phyloP scores from a whole-genome alignment of 106 monocot genomes.

The Posidonia australis region DNA sequence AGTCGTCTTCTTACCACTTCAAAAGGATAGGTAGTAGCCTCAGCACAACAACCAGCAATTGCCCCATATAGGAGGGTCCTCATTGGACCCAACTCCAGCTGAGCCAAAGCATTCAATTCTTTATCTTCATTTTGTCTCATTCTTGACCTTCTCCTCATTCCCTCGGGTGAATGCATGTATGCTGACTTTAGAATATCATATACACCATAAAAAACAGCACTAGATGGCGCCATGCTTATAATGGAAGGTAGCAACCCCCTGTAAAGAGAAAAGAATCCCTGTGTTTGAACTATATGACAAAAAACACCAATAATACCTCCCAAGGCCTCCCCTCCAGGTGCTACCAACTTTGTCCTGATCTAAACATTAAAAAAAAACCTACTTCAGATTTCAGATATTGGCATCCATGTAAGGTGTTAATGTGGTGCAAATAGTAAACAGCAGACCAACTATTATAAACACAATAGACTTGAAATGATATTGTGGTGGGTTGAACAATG shows the following conservation, averaged over 20 bases:
- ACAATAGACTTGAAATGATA: too few relatives aligned
- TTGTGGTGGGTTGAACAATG: too few relatives aligned
- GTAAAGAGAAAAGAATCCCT: conserved; percentile 94
- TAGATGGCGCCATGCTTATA: conserved; percentile 96
- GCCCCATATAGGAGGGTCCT: conserved; percentile 91
- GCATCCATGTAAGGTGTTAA: not conserved
- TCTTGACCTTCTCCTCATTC: conserved; percentile 37
- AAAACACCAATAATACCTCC: conserved; percentile 84
- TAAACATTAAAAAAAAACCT: conserved; percentile 14
- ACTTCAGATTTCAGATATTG: not conserved
- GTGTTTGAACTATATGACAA: conserved; percentile 67
- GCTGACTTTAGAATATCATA: conserved; percentile 86
- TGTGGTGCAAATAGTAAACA: too few relatives aligned
- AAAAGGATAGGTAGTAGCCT: conserved; percentile 94
- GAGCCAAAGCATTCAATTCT: conserved; percentile 68
- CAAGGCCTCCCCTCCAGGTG: conserved; percentile 91
- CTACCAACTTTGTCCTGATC: conserved; percentile 92
- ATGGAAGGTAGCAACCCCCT: conserved; percentile 84
- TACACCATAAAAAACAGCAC: conserved; percentile 95
- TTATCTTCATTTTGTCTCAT: conserved; percentile 43
- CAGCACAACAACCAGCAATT: conserved; percentile 89
- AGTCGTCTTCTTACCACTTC: conserved; percentile 83
- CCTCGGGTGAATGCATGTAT: conserved; percentile 82
- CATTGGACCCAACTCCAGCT: conserved; percentile 58
- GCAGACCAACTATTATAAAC: too few relatives aligned